A percentile compares a stretch with the other conserved stretches of the same genome.
Conservation (phyloP, 441 rosid genomes). For the Erysimum cheiri region DNA sequence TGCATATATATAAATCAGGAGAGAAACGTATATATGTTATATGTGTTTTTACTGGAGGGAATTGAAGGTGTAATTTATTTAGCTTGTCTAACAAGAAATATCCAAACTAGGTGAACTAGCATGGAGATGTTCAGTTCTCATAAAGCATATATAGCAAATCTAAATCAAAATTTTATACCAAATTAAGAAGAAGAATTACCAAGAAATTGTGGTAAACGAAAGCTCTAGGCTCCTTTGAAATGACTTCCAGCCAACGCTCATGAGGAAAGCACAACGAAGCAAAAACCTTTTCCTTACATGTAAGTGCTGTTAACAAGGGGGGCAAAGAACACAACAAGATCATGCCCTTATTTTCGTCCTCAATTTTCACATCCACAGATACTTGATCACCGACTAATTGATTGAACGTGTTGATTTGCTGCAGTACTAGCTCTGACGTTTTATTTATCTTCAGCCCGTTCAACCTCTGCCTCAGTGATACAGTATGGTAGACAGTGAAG, state of each 20-base stretch:
- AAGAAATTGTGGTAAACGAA: constrained; percentile 75
- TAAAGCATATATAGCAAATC: neutral
- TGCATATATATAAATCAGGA: neutral
- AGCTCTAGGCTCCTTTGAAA: constrained; percentile 92
- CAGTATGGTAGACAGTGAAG: neutral
- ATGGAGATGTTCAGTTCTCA: neutral
- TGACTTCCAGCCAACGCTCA: constrained; percentile 71
- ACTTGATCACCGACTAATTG: neutral
- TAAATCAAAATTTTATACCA: neutral
- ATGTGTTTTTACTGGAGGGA: neutral
- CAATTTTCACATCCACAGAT: neutral
- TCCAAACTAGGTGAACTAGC: neutral
- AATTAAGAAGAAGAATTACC: constrained; percentile 45
- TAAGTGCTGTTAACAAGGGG: constrained; percentile 25
- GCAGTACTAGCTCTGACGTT: neutral
- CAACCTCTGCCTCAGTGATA: constrained; percentile 25
- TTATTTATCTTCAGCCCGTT: neutral
- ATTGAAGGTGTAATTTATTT: neutral
- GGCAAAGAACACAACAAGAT: constrained; percentile 7
- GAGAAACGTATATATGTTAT: neutral
- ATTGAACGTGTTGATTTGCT: neutral
- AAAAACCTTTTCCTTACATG: neutral
- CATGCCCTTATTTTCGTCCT: neutral
- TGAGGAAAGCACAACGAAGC: neutral
- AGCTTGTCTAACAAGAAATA: neutral